These are phyloP conservation scores for Diplodia scrobiculata DNA, from an alignment of 2,329 filamentous ascomycete genomes.

Conservation along the genomic window DNA sequence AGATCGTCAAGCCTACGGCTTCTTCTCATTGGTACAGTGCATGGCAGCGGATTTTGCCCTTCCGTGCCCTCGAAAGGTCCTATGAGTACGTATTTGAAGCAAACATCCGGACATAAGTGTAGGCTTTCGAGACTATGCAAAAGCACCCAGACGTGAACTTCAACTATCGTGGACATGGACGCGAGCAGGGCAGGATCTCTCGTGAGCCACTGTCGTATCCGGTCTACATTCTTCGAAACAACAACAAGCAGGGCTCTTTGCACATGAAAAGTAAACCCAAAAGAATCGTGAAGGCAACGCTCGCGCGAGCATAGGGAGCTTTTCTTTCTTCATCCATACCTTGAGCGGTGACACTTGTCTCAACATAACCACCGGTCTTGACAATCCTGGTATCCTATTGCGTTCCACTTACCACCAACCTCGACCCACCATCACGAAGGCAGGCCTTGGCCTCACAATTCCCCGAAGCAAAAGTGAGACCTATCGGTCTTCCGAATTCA, in stretches of 20 bases:
- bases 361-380: neutral
- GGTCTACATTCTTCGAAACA: neutral
- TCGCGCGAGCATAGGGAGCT: neutral
- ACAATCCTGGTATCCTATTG: slow-evolving; percentile 16
- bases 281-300: neutral
- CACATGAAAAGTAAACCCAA: neutral
- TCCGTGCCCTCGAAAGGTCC: too few species aligned
- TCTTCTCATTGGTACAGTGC: too few species aligned
- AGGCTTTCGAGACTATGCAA: too few species aligned
- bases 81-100: too few species aligned
- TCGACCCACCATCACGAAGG: neutral
- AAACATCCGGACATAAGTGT: too few species aligned
- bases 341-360: neutral
- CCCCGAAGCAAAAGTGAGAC: neutral
- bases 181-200: too few species aligned
- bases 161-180: too few species aligned
- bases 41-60: too few species aligned
- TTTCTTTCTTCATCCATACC: neutral
- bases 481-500: neutral
- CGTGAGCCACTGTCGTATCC: too few species aligned
- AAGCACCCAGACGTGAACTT: too few species aligned
- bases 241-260: neutral
- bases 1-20: too few species aligned
- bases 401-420: neutral
- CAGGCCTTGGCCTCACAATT: neutral